Conservation (phyloP, 1,284 basidiomycete genomes). For the Exobasidium cylindrosporum region DNA sequence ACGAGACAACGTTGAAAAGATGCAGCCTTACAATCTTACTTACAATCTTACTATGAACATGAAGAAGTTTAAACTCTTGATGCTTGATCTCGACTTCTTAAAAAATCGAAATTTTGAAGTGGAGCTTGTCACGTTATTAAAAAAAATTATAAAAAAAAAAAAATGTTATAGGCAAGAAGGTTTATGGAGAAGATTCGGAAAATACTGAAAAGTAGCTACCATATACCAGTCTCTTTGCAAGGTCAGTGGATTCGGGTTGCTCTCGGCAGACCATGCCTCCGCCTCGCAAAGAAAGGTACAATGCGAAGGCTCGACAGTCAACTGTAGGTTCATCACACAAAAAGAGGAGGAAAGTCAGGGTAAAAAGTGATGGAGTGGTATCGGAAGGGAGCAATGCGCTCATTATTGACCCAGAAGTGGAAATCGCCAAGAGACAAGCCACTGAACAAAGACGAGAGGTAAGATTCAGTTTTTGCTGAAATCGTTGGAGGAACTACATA, state of each 20-base stretch:
- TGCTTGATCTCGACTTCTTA: background rate
- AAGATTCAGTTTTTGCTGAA: conserved; percentile 2
- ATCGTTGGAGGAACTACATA: background rate
- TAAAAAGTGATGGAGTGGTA: conserved; percentile 21
- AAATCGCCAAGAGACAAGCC: conserved; percentile 30
- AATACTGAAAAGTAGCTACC: too few species aligned
- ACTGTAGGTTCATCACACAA: conserved; percentile 51
- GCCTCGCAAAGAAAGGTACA: conserved; percentile 43
- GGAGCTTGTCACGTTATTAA: background rate
- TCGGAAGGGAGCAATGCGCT: conserved; percentile 26
- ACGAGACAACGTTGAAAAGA: too few species aligned
- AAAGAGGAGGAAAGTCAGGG: conserved; percentile 27
- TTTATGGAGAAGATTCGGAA: background rate
- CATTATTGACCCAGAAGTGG: conserved; percentile 40
- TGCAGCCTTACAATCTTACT: too few species aligned
- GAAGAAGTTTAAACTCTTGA: too few species aligned
- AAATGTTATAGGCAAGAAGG: background rate
- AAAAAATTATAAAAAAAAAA: background rate
- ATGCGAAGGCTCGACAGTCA: conserved; percentile 50
- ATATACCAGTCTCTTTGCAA: too few species aligned
- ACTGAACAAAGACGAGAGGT: conserved; percentile 27
- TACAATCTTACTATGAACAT: too few species aligned
- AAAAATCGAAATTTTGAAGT: background rate
- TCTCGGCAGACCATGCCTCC: conserved; percentile 11
- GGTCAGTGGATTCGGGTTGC: too few species aligned